Conservation (phyloP, 139 green algal genomes). For the Asterochloris erici region DNA sequence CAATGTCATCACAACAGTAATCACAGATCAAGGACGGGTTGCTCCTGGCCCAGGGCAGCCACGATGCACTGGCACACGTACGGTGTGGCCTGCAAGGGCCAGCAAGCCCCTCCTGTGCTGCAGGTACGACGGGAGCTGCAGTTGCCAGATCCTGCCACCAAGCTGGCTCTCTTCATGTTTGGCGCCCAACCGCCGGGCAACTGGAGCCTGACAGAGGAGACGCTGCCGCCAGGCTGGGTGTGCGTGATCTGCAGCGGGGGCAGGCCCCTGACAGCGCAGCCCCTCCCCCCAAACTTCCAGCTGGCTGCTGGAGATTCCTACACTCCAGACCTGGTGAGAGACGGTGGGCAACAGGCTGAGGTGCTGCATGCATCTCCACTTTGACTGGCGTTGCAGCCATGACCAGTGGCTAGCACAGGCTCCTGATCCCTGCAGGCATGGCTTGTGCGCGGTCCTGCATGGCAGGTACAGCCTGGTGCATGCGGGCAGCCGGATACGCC, state of each 20-base stretch:
- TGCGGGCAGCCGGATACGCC: too few relatives aligned
- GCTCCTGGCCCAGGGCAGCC: not conserved
- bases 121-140: slow-evolving; percentile 38
- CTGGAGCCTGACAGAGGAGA: slow-evolving; percentile 38
- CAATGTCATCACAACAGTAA: not conserved
- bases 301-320: slow-evolving; percentile 49
- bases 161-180: slow-evolving; percentile 48
- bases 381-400: too few relatives aligned
- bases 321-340: slow-evolving; percentile 53
- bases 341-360: not conserved
- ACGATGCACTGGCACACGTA: not conserved
- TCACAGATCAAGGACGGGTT: not conserved
- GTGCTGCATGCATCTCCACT: too few relatives aligned
- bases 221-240: slow-evolving; percentile 56
- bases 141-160: slow-evolving; percentile 25
- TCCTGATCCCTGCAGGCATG: too few relatives aligned
- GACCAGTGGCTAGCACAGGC: too few relatives aligned
- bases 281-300: slow-evolving; percentile 41
- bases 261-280: slow-evolving; percentile 4
- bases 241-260: slow-evolving; percentile 50
- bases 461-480: too few relatives aligned
- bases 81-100: not conserved
- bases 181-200: slow-evolving; percentile 40
- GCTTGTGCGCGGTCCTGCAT: too few relatives aligned
- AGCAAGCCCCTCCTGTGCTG: too few relatives aligned